Base-by-base conservation (phyloP, 1,284 basidiomycete species). In the Takashimella koratensis region DNA sequence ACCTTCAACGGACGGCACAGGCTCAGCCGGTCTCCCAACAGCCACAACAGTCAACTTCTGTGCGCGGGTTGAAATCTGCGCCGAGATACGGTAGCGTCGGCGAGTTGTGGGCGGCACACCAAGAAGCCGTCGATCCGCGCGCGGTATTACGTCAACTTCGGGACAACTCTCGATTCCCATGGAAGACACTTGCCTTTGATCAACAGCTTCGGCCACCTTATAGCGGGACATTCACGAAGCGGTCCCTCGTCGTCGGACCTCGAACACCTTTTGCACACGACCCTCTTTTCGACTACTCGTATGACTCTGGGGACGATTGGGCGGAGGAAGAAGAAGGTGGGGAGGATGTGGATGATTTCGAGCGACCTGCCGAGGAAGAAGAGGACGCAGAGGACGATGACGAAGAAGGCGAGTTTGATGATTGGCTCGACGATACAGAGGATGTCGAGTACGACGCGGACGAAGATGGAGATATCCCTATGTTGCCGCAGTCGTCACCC, bases 261-360 rank as follows among this genome's bases (percentile, higher is more conserved):
- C 64, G 75, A 8, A 74, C 73, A 3, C 74, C 74, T 2, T 73
- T 76, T 30, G 71, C 67, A 0, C 71, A 72, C 24, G 75, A 76
- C 51, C 72, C 73, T 1, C 59, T 66, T 20, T 65, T 76, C 40
- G 75, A 76, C 52, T 76, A 76, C 51, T 71, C 73, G 1, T 70
- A 74, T 47, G 75, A 76, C 47, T 75, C 73, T 4, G 71, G 67
- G 2, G 70, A 74, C 47, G 75, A 76, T n/a, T 76, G 75, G 75
- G 59, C 71, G 47, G 74, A 75, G 13, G 74, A 76, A 30, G 70
- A 74, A 47, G 58, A 56, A 41, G 55, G 50, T n/a, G 56, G 45
- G 2, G 70, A 71, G 45, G 74, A 75, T 27, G 72, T 73, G 30
- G 70, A 71, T 19, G 71, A 74, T 43, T 65, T 70, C 46, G 65